phyloP scores from a whole-genome alignment of 345 rosid genomes.

The Lumnitzera littorea region DNA sequence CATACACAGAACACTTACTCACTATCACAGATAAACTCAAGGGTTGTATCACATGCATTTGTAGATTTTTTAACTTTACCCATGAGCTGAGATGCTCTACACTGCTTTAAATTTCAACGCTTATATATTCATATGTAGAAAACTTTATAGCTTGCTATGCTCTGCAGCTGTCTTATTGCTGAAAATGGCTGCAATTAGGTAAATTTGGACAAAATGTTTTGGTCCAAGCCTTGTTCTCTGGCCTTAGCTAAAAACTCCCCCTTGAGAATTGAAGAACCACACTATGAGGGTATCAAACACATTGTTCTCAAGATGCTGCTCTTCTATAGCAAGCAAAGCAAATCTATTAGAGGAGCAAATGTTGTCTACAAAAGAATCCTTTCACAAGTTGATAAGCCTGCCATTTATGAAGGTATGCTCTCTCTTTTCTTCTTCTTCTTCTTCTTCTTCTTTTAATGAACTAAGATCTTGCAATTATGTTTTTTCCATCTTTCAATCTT shows the following conservation, averaged over 20 bases:
- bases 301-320: slow-evolving; percentile 56
- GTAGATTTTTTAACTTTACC: too few species aligned
- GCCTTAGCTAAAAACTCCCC: slow-evolving; percentile 70
- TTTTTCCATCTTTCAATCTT: too few species aligned
- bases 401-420: slow-evolving; percentile 65
- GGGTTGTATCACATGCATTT: too few species aligned
- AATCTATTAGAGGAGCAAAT: slow-evolving; percentile 75
- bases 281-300: slow-evolving; percentile 51
- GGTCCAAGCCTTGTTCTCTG: slow-evolving; percentile 83
- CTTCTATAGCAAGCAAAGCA: slow-evolving; percentile 91
- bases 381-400: slow-evolving; percentile 72
- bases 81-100: too few species aligned
- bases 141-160: background rate
- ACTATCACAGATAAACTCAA: too few species aligned
- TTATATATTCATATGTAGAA: background rate
- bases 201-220: slow-evolving; percentile 70
- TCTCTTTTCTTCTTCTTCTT: background rate
- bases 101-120: background rate
- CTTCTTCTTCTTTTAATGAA: too few species aligned
- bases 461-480: background rate
- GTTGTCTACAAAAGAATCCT: slow-evolving; percentile 56
- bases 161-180: slow-evolving; percentile 1
- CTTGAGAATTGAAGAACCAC: slow-evolving; percentile 67
- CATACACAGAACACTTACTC: too few species aligned
- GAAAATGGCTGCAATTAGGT: slow-evolving; percentile 29